These are phyloP conservation scores for Amauroascus verrucosus DNA, from an alignment of 2,329 filamentous ascomycete species.

Conservation along the genomic window DNA sequence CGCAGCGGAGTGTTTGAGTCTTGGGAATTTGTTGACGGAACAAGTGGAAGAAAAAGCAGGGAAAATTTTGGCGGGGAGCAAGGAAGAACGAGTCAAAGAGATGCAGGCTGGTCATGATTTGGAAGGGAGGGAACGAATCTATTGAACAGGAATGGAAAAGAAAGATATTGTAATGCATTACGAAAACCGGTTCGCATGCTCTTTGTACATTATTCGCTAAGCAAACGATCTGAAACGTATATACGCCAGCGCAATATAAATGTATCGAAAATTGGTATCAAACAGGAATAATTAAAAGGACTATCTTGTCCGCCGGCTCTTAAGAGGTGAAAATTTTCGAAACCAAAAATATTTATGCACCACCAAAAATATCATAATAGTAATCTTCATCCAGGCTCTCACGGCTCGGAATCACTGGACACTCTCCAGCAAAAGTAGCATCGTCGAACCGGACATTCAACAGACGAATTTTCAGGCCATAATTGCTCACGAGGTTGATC, in stretches of 20 bases:
- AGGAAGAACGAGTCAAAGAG: conserved; percentile 23
- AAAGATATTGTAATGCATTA: background rate
- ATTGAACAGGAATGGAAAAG: background rate
- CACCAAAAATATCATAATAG: conserved; percentile 66
- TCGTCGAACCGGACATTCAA: conserved; percentile 87
- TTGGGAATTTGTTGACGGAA: conserved; percentile 17
- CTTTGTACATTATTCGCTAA: background rate
- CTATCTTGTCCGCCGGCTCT: background rate
- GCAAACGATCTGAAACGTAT: background rate
- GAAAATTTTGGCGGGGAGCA: conserved; percentile 19
- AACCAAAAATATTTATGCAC: conserved; percentile 18
- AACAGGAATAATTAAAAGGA: conserved; percentile 2
- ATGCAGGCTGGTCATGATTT: conserved; percentile 31
- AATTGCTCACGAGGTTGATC: conserved; percentile 74
- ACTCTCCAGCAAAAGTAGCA: conserved; percentile 55
- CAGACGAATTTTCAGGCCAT: conserved; percentile 83
- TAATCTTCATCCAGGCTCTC: conserved; percentile 87
- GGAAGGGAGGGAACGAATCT: conserved; percentile 24
- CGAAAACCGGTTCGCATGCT: background rate
- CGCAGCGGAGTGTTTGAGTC: conserved; percentile 27
- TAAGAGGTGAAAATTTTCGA: background rate
- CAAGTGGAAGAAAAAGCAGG: conserved; percentile 16
- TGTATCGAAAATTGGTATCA: background rate
- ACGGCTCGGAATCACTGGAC: conserved; percentile 66
- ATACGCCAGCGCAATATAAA: background rate